phyloP scores from a whole-genome alignment of 495 filamentous ascomycete genomes.

The Tuber aestivum region DNA sequence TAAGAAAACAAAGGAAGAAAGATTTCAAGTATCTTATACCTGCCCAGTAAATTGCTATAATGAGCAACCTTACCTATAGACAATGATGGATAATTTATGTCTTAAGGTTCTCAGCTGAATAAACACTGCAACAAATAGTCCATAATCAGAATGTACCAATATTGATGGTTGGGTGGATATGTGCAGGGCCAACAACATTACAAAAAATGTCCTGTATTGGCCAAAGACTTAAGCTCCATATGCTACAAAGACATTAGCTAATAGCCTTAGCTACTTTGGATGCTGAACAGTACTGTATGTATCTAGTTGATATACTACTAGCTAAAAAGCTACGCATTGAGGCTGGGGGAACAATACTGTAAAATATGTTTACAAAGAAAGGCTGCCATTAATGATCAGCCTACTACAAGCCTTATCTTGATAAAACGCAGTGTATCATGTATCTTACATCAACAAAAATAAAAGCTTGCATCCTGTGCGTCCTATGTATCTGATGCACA shows the following conservation, averaged over 20 bases:
- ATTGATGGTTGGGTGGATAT: conserved; percentile 5
- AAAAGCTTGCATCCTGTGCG: too few relatives aligned
- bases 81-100: conserved; percentile 6
- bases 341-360: neutral
- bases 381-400: neutral
- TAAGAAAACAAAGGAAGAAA: too few relatives aligned
- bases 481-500: too few relatives aligned
- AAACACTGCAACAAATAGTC: conserved; percentile 7
- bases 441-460: too few relatives aligned
- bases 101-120: conserved; percentile 2
- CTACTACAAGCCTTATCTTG: neutral
- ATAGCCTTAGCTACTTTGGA: conserved; percentile 9
- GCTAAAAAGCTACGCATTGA: conserved; percentile 1
- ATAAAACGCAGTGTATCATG: too few relatives aligned
- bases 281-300: neutral
- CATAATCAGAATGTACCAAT: neutral
- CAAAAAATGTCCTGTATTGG: neutral
- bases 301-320: conserved; percentile 9
- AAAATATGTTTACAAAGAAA: neutral
- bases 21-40: too few relatives aligned
- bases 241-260: neutral
- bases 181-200: neutral
- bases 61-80: neutral
- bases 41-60: too few relatives aligned
- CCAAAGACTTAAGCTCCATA: neutral